phyloP scores from a whole-genome alignment of 805 yeast genomes.

The Candida coleopterorum region DNA sequence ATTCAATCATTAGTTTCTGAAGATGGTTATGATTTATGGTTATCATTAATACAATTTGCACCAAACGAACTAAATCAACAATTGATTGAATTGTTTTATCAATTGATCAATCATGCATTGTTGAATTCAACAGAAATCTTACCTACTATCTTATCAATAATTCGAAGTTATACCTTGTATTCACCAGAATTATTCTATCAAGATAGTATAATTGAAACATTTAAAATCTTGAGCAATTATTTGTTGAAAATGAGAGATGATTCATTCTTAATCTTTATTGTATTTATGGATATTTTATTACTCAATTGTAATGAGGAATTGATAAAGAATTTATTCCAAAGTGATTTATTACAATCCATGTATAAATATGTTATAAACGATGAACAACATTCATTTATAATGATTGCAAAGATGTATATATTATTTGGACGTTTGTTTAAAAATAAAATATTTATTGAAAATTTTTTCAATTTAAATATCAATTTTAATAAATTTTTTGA shows the following conservation, averaged over 20 bases:
- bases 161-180: conserved; percentile 57
- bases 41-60: conserved; percentile 57
- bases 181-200: conserved; percentile 37
- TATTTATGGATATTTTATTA: conserved; percentile 49
- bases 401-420: conserved; percentile 31
- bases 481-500: conserved; percentile 21
- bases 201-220: conserved; percentile 35
- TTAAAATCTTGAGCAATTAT: conserved; percentile 49
- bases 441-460: conserved; percentile 30
- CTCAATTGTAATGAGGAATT: conserved; percentile 27
- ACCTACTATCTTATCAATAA: conserved; percentile 56
- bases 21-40: conserved; percentile 86
- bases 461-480: conserved; percentile 15
- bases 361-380: conserved; percentile 38
- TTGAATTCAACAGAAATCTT: conserved; percentile 70
- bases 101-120: conserved; percentile 53
- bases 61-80: conserved; percentile 39
- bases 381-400: conserved; percentile 37
- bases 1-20: conserved; percentile 60
- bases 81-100: conserved; percentile 40
- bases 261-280: conserved; percentile 50
- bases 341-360: conserved; percentile 44
- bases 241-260: conserved; percentile 67
- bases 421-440: conserved; percentile 35
- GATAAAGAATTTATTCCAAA: conserved; percentile 29